Evolutionary conservation across 164 flowering plant genomes (phyloP), one percentile per base, ranked within the genome.

Genomic region (Macadamia tetraphylla): DNA sequence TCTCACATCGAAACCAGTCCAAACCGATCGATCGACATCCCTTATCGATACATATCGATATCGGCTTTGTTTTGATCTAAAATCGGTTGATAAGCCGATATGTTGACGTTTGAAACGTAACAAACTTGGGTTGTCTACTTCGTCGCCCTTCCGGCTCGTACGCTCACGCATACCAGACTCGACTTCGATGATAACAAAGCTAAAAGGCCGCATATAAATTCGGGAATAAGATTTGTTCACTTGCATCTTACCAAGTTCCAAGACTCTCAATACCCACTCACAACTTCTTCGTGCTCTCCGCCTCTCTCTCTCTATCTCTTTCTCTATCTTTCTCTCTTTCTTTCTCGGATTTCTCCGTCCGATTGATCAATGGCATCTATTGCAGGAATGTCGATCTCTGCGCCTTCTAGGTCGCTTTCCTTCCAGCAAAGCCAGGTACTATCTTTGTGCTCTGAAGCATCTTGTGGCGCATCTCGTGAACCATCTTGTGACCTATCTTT

Each of bases 261-360:
- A 23, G 40, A 35, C 40, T 2, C 40, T 35, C 23, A 23, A 23
- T 23, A 23, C 23, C 18, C 61, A 48, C 29, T 69, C 78, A 72
- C 76, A 43, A 64, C 42, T 35, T 35, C 76, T 74, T 78, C 71
- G 80, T 78, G 81, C 63, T 55, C 72, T 77, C 71, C 73, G 75
- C 58, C 72, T 46, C 35, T 46, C 64, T 31, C 15, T 23, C 23
- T 23, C 53, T 30, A 60, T 57, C 66, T 59, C 52, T 51, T 62
- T 30, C 9, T 29, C 13, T 67, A 65, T 29, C 62, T 52, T 60
- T 63, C 67, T 68, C 70, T 70, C 73, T 66, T 57, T 67, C 40
- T 64, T 62, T 67, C 72, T 30, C 44, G 64, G 44, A 32, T 52
- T 3, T 29, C 48, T 46, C 31, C 43, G 62, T 48, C 70, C 14